phyloP scores from a whole-genome alignment of 352 stramenopile genomes.

The Pythium monospermum region DNA sequence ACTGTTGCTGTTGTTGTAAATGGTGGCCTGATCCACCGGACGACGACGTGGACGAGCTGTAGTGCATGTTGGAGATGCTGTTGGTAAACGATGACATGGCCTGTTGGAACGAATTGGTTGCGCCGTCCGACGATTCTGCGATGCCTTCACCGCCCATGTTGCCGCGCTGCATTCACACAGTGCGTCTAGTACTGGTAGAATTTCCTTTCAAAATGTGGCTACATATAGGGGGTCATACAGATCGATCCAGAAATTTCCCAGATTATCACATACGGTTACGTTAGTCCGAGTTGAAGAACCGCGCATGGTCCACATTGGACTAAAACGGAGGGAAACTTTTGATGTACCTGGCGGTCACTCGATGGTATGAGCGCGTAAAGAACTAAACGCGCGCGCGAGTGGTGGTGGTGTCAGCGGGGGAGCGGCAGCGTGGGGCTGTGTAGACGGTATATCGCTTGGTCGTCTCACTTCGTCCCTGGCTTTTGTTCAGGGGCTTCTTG shows the following conservation, averaged over 20 bases:
- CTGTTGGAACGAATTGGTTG: slow-evolving; percentile 23
- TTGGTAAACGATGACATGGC: slow-evolving; percentile 19
- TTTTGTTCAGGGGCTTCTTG: slow-evolving; percentile 14
- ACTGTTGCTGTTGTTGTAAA: neutral
- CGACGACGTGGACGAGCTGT: slow-evolving; percentile 1
- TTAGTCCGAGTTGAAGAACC: neutral
- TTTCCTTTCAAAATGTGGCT: neutral
- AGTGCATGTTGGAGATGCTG: slow-evolving; percentile 18
- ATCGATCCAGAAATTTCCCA: too few species aligned
- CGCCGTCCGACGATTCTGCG: slow-evolving; percentile 18
- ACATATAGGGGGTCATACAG: neutral
- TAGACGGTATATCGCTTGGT: neutral
- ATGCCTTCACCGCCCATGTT: slow-evolving; percentile 34
- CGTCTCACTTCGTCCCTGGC: slow-evolving; percentile 12
- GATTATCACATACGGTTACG: neutral
- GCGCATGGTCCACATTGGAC: neutral
- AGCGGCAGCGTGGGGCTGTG: neutral
- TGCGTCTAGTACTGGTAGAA: neutral
- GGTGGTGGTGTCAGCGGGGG: neutral
- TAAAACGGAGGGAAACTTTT: neutral
- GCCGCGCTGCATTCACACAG: slow-evolving; percentile 26
- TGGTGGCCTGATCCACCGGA: slow-evolving; percentile 1
- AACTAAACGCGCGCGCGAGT: neutral
- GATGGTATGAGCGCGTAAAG: neutral
- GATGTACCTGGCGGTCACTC: neutral